These are phyloP conservation scores for Aureobasidium sp. DNA, from an alignment of 2,329 filamentous ascomycete genomes.

Conservation along the genomic window DNA sequence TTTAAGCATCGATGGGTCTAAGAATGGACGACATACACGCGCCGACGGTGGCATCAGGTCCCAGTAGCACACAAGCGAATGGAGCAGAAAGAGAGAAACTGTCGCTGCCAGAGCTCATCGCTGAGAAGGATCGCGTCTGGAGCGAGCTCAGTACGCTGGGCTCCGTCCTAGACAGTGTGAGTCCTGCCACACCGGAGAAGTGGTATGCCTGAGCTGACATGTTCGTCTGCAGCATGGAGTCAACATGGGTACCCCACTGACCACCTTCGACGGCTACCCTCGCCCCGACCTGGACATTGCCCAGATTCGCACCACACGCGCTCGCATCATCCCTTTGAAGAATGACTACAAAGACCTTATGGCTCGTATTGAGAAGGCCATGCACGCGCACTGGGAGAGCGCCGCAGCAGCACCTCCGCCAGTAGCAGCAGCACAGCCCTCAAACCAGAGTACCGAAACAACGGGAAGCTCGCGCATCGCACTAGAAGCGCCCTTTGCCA, in stretches of 20 bases:
- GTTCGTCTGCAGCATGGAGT: slow-evolving; percentile 68
- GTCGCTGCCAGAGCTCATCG: slow-evolving; percentile 70
- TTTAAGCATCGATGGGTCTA: slow-evolving; percentile 37
- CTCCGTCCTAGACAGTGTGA: slow-evolving; percentile 71
- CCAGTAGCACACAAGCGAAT: slow-evolving; percentile 40
- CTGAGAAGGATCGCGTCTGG: slow-evolving; percentile 77
- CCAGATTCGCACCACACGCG: slow-evolving; percentile 89
- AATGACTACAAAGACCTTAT: slow-evolving; percentile 94
- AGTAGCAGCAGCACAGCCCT: slow-evolving; percentile 16
- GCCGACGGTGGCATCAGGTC: slow-evolving; percentile 69
- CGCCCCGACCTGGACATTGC: slow-evolving; percentile 90
- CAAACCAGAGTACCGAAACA: slow-evolving; percentile 12
- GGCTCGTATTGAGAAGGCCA: slow-evolving; percentile 67
- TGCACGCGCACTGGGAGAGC: slow-evolving; percentile 86
- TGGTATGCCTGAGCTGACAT: slow-evolving; percentile 4
- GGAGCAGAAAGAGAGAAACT: slow-evolving; percentile 48
- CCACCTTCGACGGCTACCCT: slow-evolving; percentile 86
- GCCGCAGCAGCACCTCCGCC: slow-evolving; percentile 28
- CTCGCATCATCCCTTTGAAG: slow-evolving; percentile 77
- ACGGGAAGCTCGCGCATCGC: slow-evolving; percentile 23
- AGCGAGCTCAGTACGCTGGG: slow-evolving; percentile 78
- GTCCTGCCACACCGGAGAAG: background rate
- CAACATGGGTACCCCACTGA: slow-evolving; percentile 80
- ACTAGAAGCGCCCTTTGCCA: slow-evolving; percentile 67
- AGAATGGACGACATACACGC: slow-evolving; percentile 61